Conservation (phyloP, 257 asterid genomes). For the Agastache rugosa region DNA sequence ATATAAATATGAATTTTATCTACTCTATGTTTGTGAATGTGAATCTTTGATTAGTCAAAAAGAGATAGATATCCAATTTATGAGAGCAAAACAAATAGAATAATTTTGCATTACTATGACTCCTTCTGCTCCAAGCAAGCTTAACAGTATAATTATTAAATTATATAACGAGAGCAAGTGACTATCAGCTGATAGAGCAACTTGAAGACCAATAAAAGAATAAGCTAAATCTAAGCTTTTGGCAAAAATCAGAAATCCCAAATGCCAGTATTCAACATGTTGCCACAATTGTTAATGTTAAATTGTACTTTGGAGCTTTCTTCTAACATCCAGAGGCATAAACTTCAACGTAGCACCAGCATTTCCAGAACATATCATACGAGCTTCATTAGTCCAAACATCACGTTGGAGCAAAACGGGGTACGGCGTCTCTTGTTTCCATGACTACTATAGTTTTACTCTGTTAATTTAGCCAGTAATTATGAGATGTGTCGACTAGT, state of each 20-base stretch:
- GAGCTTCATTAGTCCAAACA: not conserved
- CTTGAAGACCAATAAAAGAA: too few relatives aligned
- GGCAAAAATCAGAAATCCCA: too few relatives aligned
- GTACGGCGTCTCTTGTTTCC: not conserved
- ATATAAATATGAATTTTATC: too few relatives aligned
- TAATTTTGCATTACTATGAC: not conserved
- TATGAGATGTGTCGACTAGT: not conserved
- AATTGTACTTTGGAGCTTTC: not conserved
- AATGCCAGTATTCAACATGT: not conserved
- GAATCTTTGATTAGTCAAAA: too few relatives aligned
- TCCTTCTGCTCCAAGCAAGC: not conserved
- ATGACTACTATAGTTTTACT: not conserved
- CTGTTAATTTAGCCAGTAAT: not conserved
- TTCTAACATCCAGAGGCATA: not conserved
- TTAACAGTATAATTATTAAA: not conserved
- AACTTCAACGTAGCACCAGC: not conserved
- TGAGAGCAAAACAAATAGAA: not conserved
- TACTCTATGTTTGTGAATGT: too few relatives aligned
- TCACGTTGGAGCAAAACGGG: not conserved
- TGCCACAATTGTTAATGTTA: not conserved
- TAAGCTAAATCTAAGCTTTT: too few relatives aligned
- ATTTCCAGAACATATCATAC: not conserved
- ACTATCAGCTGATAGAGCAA: too few relatives aligned
- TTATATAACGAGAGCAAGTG: too few relatives aligned
- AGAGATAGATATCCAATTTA: not conserved